Base-by-base conservation (phyloP, 345 rosid species). In the Psidium guajava region DNA sequence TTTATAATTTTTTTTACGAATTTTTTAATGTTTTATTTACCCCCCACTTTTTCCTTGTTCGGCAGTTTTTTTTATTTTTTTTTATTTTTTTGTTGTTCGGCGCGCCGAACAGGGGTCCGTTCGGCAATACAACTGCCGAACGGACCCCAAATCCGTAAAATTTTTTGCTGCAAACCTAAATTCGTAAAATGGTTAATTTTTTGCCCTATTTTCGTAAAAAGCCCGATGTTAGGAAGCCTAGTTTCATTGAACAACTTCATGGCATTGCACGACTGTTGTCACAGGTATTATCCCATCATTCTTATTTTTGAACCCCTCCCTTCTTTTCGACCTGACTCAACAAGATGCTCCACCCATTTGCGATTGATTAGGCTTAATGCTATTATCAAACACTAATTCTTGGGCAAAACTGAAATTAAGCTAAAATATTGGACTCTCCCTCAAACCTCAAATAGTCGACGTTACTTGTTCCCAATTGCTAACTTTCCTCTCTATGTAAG, bases 251-350 rank as follows among this genome's bases (percentile, higher is more conserved):
- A 86, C 88, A 92, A 58, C 95, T 97, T 89, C 87, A 90, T 57
- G 99, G 98, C 51, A 90, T 91, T 87, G 91, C 98, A 86, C 95
- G 92, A 81, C 89, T 97, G 86, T 92, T 95, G 81, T 93, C 99
- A 83, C 95, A 92, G 93, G 99, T 93, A 84, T 58, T 32, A 21
- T 32, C 47, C 0, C 0, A 32, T 36, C 13, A 4, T 69, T 36
- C 77, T 36, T 47, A 32, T 69, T 5, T 69, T 69, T 32, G 47
- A 61, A 5, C 22, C 42, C 22, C 40, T 28, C 3, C 21, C 74
- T 27, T 28, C 16, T 28, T 69, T 69, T 22, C 36, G 47, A 32
- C 77, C 24, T 32, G 47, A 36, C 77, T 69, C 47, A 69, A 69
- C 24, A 18, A 18, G 77, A 69, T 69, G 77, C 47, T 69, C 77